Evolutionary conservation across 2,329 filamentous ascomycete species (phyloP), one percentile per base, ranked within the genome.

Genomic region (Aspergillus vadensis): DNA sequence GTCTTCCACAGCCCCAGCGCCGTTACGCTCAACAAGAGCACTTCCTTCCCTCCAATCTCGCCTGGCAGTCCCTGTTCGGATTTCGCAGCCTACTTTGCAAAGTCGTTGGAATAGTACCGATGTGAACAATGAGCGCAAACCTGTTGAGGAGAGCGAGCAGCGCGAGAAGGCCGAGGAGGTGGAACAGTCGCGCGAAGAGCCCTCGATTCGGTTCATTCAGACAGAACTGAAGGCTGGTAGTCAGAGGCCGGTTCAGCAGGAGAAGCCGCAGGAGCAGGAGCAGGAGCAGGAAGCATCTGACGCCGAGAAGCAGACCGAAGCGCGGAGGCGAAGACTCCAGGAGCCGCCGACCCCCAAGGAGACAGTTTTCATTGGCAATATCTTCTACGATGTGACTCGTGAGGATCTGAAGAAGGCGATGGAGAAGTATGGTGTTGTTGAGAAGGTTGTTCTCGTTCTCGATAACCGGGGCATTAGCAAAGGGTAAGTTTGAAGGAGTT

Each of bases 371-470:
- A 71, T 91, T 63, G 88, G 87, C 61, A 91, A 91, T 74, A 77
- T 91, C 49, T 87, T 86, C 73, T 91, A 86, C 72, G 88, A 91
- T 70, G 83, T 89, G 58, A 86, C 83, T 5, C 81, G 84, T 5
- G 81, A 84, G 30, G 83, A 89, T 65, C 68, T 92, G 50, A 79
- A 81, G 67, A 80, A 82, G 54, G 82, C 86, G 49, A 88, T 91
- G 71, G 73, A 77, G 62, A 80, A 82, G 51, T 88, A 86, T 77
- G 83, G 88, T 52, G 74, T 78, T 10, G 76, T 91, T 60, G 70
- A 79, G 50, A 79, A 77, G 52, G 74, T 79, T n/a, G 80, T 77
- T 65, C 78, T 91, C 61, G 80, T 89, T 55, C 82, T 81, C 65
- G 88, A 91, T 74, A 74, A 76, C 57, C 80, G 85, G 61, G 88